Base-by-base conservation (phyloP, 139 green algal genomes). In the Asterochloris erici region DNA sequence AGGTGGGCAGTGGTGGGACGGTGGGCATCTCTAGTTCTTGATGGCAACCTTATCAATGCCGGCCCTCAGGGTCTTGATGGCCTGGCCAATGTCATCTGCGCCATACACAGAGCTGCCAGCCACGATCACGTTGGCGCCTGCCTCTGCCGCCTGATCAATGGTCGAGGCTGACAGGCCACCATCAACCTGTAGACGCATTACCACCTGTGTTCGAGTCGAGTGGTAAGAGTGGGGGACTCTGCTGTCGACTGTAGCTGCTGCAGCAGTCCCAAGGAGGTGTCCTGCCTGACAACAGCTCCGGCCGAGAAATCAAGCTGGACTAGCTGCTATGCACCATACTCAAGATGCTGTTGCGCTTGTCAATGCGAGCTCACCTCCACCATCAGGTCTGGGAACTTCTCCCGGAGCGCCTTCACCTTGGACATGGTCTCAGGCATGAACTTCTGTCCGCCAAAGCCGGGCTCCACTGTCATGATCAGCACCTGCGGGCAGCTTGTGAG, bases 401-500 rank as follows among this genome's bases (percentile, higher is more conserved):
- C 63, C 16, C 95, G 79, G 75, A 98, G 85, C 63, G 19, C 78
- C 15, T 54, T 12, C 14, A 94, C 91, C 85, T 96, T 98, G 61
- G 83, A 74, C 83, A 95, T 85, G 75, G 95, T 90, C 4, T 76
- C 79, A 10, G 71, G 74, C 77, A 87, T 89, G 85, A 98, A 97
- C 76, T 89, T 86, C 87, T 98, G 95, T 9, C 95, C 95, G 12
- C 95, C 95, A 90, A 98, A 98, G 12, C 95, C 95, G 26, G 95
- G 91, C 73, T 91, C 82, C 79, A 98, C 95, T 0, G 89, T 95
- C 87, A 98, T 93, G 75, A 91, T 84, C 63, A 97, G 87, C 29
- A 98, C 92, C 90, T 93, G 82, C 74, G 77, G 11, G 47, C 26
- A 38, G 63, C n/a, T 23, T 14, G 26, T 63, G 75, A 85, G 38